These are phyloP conservation scores for Leucocoprinus leucothites DNA, from an alignment of 768 basidiomycete species.

Conservation along the genomic window DNA sequence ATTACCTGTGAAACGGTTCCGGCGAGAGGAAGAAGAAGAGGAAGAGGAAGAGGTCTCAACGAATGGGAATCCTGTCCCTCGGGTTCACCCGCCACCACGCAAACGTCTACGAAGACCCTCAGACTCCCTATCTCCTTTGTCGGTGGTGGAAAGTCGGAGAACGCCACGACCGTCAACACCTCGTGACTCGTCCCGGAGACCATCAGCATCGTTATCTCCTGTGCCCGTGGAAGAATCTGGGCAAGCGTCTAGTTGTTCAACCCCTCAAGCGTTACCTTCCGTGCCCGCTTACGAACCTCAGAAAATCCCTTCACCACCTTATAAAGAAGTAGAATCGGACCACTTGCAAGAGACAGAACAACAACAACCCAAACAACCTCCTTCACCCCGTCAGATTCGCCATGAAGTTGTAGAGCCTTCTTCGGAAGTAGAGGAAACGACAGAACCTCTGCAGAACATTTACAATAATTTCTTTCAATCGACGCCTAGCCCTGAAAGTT, in stretches of 20 bases:
- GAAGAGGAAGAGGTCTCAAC: background rate
- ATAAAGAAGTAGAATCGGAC: no score
- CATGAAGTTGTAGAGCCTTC: background rate
- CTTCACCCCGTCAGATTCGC: no score
- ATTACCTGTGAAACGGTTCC: background rate
- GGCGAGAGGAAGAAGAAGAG: background rate
- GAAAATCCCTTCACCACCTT: no score
- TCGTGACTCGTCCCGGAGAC: background rate
- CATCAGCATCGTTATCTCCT: background rate
- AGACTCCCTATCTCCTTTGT: background rate
- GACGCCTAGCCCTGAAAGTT: background rate
- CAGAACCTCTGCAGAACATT: background rate
- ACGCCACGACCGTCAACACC: background rate
- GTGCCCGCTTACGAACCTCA: no score
- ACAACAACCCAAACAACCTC: no score
- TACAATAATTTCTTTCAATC: slow-evolving; percentile 3
- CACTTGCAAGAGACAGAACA: no score
- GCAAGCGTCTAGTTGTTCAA: no score
- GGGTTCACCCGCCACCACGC: background rate
- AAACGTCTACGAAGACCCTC: background rate
- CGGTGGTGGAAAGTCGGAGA: background rate
- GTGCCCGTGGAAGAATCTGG: background rate
- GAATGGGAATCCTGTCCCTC: no score
- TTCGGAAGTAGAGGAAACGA: background rate
- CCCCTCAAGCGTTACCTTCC: background rate